phyloP scores from a whole-genome alignment of 306 rosid species.

The Albizia julibrissin region DNA sequence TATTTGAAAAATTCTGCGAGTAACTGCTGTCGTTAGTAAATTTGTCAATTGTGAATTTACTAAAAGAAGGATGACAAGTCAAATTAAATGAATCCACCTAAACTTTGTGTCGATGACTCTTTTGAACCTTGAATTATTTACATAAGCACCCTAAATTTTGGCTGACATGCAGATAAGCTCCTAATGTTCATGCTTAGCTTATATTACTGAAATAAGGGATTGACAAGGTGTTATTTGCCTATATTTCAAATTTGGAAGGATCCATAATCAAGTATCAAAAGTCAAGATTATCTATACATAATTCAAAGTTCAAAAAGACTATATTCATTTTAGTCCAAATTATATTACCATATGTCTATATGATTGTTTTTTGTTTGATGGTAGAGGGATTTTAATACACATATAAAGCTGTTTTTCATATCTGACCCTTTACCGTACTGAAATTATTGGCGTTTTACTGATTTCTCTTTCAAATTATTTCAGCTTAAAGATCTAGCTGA shows the following conservation, averaged over 20 bases:
- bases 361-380: conserved; percentile 3
- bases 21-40: background rate
- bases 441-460: conserved; percentile 19
- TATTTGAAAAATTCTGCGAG: background rate
- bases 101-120: background rate
- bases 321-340: background rate
- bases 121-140: background rate
- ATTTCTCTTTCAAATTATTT: conserved; percentile 38
- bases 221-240: background rate
- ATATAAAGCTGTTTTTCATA: background rate
- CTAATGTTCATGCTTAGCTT: background rate
- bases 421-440: background rate
- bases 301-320: background rate
- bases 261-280: background rate
- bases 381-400: background rate
- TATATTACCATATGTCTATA: background rate
- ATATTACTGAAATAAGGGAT: background rate
- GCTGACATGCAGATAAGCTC: background rate
- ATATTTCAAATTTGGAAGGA: background rate
- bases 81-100: background rate
- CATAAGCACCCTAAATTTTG: background rate
- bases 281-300: background rate
- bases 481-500: conserved; percentile 96
- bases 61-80: background rate
- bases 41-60: background rate